These are phyloP conservation scores for Lotus japonicus DNA, from an alignment of 306 rosid species.

Conservation along the genomic window DNA sequence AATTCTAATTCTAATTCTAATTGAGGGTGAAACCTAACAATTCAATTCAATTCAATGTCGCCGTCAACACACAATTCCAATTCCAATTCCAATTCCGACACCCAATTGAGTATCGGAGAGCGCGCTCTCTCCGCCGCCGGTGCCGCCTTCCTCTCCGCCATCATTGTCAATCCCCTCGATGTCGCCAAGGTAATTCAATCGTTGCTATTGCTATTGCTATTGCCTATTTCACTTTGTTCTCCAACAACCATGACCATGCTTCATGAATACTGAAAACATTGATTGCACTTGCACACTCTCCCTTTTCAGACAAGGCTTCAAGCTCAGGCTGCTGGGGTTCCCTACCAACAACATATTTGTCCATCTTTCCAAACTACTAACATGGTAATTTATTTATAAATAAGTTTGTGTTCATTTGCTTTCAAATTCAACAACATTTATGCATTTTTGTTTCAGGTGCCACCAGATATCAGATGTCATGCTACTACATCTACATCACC, in stretches of 20 bases:
- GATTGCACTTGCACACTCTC: too few relatives aligned
- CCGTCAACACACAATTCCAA: not conserved
- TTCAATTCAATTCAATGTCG: constrained; percentile 12
- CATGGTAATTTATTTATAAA: constrained; percentile 24
- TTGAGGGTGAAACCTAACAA: not conserved
- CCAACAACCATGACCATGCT: too few relatives aligned
- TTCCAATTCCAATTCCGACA: constrained; percentile 30
- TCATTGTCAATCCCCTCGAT: constrained; percentile 86
- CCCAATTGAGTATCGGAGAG: constrained; percentile 46
- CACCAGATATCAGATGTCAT: constrained; percentile 38
- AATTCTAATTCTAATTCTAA: too few relatives aligned
- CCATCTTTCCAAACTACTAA: constrained; percentile 44
- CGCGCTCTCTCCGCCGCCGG: constrained; percentile 75
- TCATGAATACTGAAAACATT: not conserved
- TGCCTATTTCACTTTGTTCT: too few relatives aligned
- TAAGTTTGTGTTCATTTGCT: not conserved
- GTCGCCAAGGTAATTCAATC: constrained; percentile 60
- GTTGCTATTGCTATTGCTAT: too few relatives aligned
- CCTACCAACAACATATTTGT: constrained; percentile 53
- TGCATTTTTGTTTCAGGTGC: constrained; percentile 25
- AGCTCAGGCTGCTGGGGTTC: constrained; percentile 95
- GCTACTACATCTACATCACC: not conserved
- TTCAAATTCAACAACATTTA: not conserved
- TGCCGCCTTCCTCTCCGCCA: constrained; percentile 76
- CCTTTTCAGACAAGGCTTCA: constrained; percentile 73